Evolutionary conservation across 2,329 filamentous ascomycete species (phyloP).

Genomic region (Nakataea oryzae): DNA sequence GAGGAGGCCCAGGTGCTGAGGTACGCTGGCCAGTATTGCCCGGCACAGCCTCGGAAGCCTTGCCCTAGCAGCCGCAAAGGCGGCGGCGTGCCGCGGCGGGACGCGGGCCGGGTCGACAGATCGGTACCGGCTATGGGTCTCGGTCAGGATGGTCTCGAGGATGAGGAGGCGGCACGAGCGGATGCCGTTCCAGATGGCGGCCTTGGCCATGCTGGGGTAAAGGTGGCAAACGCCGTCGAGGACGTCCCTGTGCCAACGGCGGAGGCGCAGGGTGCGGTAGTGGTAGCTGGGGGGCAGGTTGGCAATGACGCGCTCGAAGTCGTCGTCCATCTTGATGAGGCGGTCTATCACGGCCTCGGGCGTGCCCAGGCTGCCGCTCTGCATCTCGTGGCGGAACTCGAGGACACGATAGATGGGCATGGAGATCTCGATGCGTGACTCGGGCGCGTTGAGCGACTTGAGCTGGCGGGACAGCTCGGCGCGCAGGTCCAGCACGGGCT

Average conservation of each 20-base stretch:
- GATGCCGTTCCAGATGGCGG: constrained; percentile 37
- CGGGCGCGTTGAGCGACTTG: constrained; percentile 20
- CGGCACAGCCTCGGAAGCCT: constrained; percentile 28
- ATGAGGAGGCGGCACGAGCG: constrained; percentile 34
- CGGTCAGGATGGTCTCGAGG: constrained; percentile 34
- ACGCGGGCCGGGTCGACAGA: constrained; percentile 13
- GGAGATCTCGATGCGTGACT: constrained; percentile 31
- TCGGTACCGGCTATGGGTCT: constrained; percentile 25
- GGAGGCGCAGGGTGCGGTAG: constrained; percentile 29
- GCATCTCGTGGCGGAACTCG: constrained; percentile 36
- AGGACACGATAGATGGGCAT: constrained; percentile 33
- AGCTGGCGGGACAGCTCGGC: constrained; percentile 21
- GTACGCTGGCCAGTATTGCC: constrained; percentile 33
- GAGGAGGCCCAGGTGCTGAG: constrained; percentile 38
- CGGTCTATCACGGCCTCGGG: constrained; percentile 29
- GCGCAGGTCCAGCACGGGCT: constrained; percentile 34
- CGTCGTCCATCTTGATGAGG: constrained; percentile 28
- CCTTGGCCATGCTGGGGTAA: constrained; percentile 31
- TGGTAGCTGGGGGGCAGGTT: constrained; percentile 28
- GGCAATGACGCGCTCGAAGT: constrained; percentile 27
- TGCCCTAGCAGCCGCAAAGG: constrained; percentile 23
- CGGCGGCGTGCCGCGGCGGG: constrained; percentile 18
- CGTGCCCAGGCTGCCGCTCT: constrained; percentile 21
- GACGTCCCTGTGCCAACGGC: constrained; percentile 27
- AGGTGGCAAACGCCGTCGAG: constrained; percentile 31